Evolutionary conservation across 495 filamentous ascomycete genomes (phyloP).

Genomic region (Penicillium macrosclerotiorum): DNA sequence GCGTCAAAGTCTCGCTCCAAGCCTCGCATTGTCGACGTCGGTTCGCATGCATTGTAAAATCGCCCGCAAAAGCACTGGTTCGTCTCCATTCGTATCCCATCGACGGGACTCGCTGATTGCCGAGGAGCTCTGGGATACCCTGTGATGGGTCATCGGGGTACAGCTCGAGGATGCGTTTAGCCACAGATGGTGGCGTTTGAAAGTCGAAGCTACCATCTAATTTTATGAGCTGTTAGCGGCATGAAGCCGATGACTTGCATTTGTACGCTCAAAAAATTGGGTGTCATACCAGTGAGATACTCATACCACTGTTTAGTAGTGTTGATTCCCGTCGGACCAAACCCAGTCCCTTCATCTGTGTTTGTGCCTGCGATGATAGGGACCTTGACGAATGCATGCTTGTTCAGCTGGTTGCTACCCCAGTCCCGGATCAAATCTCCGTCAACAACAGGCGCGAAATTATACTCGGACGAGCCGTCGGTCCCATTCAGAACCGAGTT

Average conservation of each 20-base stretch:
- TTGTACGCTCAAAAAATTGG: too few relatives aligned
- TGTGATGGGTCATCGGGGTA: slow-evolving; percentile 50
- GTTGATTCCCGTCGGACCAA: slow-evolving; percentile 43
- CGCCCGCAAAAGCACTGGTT: slow-evolving; percentile 51
- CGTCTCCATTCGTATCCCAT: slow-evolving; percentile 49
- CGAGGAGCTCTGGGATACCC: slow-evolving; percentile 44
- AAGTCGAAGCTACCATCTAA: slow-evolving; percentile 28
- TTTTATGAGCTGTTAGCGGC: not conserved
- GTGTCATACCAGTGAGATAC: slow-evolving; percentile 37
- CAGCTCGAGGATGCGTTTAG: slow-evolving; percentile 41
- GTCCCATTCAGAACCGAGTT: slow-evolving; percentile 41
- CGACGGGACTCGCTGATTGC: slow-evolving; percentile 38
- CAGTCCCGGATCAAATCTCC: slow-evolving; percentile 46
- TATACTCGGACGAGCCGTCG: slow-evolving; percentile 27
- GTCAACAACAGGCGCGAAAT: slow-evolving; percentile 47
- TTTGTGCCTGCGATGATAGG: slow-evolving; percentile 49
- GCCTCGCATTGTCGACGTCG: slow-evolving; percentile 53
- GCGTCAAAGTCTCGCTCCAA: slow-evolving; percentile 42
- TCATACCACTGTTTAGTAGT: slow-evolving; percentile 45
- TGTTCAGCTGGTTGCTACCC: slow-evolving; percentile 32
- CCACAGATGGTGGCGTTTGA: slow-evolving; percentile 30
- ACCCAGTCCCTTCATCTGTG: slow-evolving; percentile 49
- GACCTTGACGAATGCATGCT: slow-evolving; percentile 43
- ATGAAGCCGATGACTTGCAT: too few relatives aligned
- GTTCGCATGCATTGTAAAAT: slow-evolving; percentile 54